Percentiles rank a stretch among this genome's conserved stretches.
phyloP scores from a whole-genome alignment of 331 rosid genomes.

The Ulmus americana region DNA sequence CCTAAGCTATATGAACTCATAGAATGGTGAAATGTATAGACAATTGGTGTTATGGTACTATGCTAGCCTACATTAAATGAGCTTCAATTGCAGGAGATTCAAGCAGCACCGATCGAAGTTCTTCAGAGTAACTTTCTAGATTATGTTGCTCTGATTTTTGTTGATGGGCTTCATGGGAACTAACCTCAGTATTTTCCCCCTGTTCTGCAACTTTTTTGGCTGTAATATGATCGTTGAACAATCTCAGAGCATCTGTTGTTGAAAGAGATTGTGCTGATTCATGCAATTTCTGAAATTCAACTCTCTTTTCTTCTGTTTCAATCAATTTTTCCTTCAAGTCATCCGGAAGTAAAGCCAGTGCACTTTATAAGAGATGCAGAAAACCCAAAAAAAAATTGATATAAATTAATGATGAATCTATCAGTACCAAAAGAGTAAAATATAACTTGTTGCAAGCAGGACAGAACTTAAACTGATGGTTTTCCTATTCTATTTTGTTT shows the following conservation, averaged over 20 bases:
- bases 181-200: slow-evolving; percentile 23
- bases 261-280: slow-evolving; percentile 54
- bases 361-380: slow-evolving; percentile 41
- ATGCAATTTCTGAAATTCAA: slow-evolving; percentile 43
- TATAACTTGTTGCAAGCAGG: not conserved
- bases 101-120: slow-evolving; percentile 43
- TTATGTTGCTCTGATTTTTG: slow-evolving; percentile 23
- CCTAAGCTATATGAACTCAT: no score
- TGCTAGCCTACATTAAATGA: slow-evolving; percentile 27
- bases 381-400: not conserved
- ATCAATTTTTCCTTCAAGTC: slow-evolving; percentile 51
- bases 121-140: slow-evolving; percentile 33
- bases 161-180: slow-evolving; percentile 20
- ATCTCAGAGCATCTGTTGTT: slow-evolving; percentile 49
- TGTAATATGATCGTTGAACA: slow-evolving; percentile 40
- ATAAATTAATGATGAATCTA: slow-evolving; percentile 8
- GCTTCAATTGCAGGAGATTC: slow-evolving; percentile 38
- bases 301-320: slow-evolving; percentile 42
- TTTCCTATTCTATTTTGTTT: not conserved
- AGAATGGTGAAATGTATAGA: no score
- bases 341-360: slow-evolving; percentile 62
- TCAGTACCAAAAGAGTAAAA: not conserved
- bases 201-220: slow-evolving; percentile 28
- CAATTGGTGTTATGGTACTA: not conserved
- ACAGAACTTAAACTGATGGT: not conserved